Percentiles rank a stretch among this genome's conserved stretches.
Conservation (phyloP, 805 yeast species). For the Yueomyces sinensis region DNA sequence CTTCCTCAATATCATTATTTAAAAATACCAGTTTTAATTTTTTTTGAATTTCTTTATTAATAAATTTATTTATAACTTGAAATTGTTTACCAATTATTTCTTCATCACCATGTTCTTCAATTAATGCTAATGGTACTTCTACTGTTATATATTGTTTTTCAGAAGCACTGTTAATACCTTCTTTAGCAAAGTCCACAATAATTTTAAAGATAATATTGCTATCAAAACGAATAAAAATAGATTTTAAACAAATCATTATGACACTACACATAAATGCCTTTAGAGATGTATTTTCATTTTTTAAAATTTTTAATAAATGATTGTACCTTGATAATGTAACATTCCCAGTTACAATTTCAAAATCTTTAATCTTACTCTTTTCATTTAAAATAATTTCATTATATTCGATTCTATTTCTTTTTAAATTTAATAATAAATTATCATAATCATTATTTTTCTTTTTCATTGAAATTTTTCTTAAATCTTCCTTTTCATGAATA, state of each 20-base stretch:
- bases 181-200: slow-evolving; percentile 9
- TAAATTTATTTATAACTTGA: slow-evolving; percentile 10
- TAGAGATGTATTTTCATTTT: slow-evolving; percentile 12
- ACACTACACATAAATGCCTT: slow-evolving; percentile 17
- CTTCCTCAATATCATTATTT: slow-evolving; percentile 19
- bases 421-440: slow-evolving; percentile 1
- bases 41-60: slow-evolving; percentile 6
- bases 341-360: not conserved
- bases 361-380: not conserved
- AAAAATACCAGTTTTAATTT: slow-evolving; percentile 12
- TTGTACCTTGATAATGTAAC: not conserved
- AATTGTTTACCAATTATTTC: slow-evolving; percentile 15
- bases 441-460: slow-evolving; percentile 15
- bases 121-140: slow-evolving; percentile 14
- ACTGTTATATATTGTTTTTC: slow-evolving; percentile 8
- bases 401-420: not conserved
- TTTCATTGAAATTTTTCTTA: slow-evolving; percentile 5
- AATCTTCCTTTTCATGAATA: too few species aligned
- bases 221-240: slow-evolving; percentile 9
- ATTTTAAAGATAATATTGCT: slow-evolving; percentile 13
- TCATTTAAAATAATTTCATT: slow-evolving; percentile 3
- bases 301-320: not conserved
- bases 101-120: slow-evolving; percentile 9
- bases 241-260: slow-evolving; percentile 17
- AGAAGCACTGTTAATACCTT: not conserved